Evolutionary conservation across 2,329 filamentous ascomycete genomes (phyloP).

Genomic region (Ophiosphaerella herpotricha): DNA sequence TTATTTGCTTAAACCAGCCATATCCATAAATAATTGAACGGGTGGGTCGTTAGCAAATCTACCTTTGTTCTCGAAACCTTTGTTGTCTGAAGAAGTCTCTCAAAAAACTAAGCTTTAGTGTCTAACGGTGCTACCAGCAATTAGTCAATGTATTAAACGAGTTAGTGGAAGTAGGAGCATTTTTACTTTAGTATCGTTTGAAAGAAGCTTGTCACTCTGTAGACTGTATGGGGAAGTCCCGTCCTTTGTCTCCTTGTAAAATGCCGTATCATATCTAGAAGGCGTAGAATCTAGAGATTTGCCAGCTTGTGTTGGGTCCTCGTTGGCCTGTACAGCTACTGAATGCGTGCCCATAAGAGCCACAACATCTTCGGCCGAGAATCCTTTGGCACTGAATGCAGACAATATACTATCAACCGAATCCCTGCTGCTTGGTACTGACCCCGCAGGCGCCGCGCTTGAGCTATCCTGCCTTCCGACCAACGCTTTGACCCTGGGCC

Average conservation of each 20-base stretch:
- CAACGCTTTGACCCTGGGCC: conserved; percentile 22
- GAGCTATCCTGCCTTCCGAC: conserved; percentile 29
- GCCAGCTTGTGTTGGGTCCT: conserved; percentile 28
- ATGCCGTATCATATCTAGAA: conserved; percentile 31
- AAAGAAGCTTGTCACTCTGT: conserved; percentile 24
- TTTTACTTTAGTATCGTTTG: conserved; percentile 24
- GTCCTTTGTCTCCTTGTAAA: conserved; percentile 34
- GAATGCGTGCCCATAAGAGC: conserved; percentile 42
- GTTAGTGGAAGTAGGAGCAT: too few species aligned
- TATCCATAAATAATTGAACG: conserved; percentile 18
- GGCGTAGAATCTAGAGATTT: conserved; percentile 36
- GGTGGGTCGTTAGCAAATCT: conserved; percentile 18
- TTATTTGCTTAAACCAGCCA: background rate
- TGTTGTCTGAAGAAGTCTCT: conserved; percentile 11
- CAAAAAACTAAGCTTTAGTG: conserved; percentile 4
- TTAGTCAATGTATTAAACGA: background rate
- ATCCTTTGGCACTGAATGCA: conserved; percentile 33
- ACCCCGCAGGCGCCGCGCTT: conserved; percentile 14
- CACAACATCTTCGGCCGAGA: conserved; percentile 35
- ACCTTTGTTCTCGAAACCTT: conserved; percentile 13
- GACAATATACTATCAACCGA: conserved; percentile 20
- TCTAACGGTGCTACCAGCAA: background rate
- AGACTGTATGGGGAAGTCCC: conserved; percentile 32
- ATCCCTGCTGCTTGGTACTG: conserved; percentile 20
- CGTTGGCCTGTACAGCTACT: conserved; percentile 30